phyloP scores from a whole-genome alignment of 2,329 filamentous ascomycete species.

The Gremmenia infestans region DNA sequence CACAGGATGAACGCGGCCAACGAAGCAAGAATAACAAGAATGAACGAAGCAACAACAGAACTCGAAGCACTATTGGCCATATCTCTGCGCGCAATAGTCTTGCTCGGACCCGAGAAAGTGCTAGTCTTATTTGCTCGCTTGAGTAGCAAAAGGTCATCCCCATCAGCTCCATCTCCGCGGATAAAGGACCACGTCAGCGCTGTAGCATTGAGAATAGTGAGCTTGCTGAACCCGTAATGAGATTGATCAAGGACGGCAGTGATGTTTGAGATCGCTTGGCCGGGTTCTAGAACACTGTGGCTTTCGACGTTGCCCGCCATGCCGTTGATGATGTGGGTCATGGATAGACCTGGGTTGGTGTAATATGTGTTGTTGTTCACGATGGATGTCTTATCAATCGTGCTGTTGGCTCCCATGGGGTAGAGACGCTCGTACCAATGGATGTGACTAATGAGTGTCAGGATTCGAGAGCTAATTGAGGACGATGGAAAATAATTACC shows the following conservation, averaged over 20 bases:
- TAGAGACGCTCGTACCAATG: conserved; percentile 44
- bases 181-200: conserved; percentile 43
- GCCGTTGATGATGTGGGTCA: conserved; percentile 48
- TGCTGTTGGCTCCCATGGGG: conserved; percentile 49
- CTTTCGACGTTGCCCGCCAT: conserved; percentile 49
- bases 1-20: too few relatives aligned
- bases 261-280: conserved; percentile 35
- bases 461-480: not conserved
- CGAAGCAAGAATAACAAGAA: too few relatives aligned
- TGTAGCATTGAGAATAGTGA: conserved; percentile 38
- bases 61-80: too few relatives aligned
- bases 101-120: too few relatives aligned
- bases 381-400: conserved; percentile 51
- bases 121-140: conserved; percentile 18
- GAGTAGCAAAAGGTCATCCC: conserved; percentile 36
- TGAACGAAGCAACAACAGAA: too few relatives aligned
- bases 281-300: conserved; percentile 37
- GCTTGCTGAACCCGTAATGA: conserved; percentile 45
- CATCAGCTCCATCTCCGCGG: conserved; percentile 36
- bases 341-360: conserved; percentile 42
- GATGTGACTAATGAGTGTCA: conserved; percentile 33
- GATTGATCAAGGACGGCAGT: conserved; percentile 41
- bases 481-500: conserved; percentile 10
- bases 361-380: conserved; percentile 44
- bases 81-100: too few relatives aligned